These are phyloP conservation scores for Viola odorata DNA, from an alignment of 345 rosid genomes.

Conservation along the genomic window DNA sequence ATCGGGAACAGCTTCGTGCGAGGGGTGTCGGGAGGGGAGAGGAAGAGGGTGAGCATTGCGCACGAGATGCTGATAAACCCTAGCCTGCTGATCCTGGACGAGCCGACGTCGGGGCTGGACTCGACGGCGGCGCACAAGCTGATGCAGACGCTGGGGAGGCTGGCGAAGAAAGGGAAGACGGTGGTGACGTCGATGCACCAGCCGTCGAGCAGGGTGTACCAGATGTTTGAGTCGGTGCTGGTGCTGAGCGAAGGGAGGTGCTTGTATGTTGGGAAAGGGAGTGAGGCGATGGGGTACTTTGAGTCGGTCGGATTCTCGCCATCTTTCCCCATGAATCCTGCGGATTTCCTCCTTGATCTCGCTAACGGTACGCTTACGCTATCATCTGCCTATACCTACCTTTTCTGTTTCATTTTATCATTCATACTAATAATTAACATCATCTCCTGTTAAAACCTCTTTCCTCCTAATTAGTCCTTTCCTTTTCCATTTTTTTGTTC, in stretches of 20 bases:
- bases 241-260: constrained; percentile 71
- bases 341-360: constrained; percentile 94
- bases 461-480: too few relatives aligned
- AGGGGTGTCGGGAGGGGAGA: constrained; percentile 88
- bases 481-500: too few relatives aligned
- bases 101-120: constrained; percentile 89
- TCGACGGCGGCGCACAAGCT: constrained; percentile 81
- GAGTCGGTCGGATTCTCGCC: constrained; percentile 79
- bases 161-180: constrained; percentile 70
- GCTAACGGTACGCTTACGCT: constrained; percentile 73
- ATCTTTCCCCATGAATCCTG: constrained; percentile 93
- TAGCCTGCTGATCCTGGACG: constrained; percentile 75
- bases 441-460: too few relatives aligned
- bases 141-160: constrained; percentile 47
- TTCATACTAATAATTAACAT: too few relatives aligned
- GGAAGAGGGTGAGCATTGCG: constrained; percentile 78
- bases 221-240: constrained; percentile 71
- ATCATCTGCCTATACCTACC: neutral
- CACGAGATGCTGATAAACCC: constrained; percentile 87
- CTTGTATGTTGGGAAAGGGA: constrained; percentile 70
- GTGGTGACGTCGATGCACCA: constrained; percentile 83
- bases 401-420: neutral
- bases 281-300: constrained; percentile 63
- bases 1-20: constrained; percentile 78
- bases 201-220: constrained; percentile 82